These are phyloP conservation scores for Stagonosporopsis vannaccii DNA, from an alignment of 2,329 filamentous ascomycete genomes.

Conservation along the genomic window DNA sequence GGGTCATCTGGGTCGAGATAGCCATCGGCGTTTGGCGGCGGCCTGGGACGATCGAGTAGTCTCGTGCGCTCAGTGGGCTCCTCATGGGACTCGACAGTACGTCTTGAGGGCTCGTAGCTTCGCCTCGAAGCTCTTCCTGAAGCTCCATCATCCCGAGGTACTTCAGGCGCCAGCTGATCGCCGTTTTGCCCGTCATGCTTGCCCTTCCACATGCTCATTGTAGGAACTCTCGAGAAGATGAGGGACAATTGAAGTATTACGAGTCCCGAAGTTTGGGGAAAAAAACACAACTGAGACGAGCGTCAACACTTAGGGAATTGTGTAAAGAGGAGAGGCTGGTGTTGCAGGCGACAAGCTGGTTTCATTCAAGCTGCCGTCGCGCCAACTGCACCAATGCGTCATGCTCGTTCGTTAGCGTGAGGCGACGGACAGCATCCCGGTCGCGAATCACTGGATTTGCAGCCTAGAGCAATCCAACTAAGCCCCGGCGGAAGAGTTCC, in stretches of 20 bases:
- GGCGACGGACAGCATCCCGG: slow-evolving; percentile 17
- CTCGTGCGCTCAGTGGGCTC: slow-evolving; percentile 69
- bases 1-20: slow-evolving; percentile 82
- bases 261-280: not conserved
- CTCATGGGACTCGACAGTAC: slow-evolving; percentile 54
- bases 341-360: slow-evolving; percentile 17
- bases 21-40: slow-evolving; percentile 62
- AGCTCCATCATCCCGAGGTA: slow-evolving; percentile 31
- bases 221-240: slow-evolving; percentile 24
- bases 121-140: slow-evolving; percentile 37
- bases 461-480: slow-evolving; percentile 9
- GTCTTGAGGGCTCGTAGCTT: slow-evolving; percentile 39
- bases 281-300: not conserved
- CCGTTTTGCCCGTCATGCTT: slow-evolving; percentile 57
- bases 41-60: slow-evolving; percentile 64
- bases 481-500: not conserved
- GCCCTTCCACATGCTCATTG: slow-evolving; percentile 62
- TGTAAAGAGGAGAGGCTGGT: slow-evolving; percentile 16
- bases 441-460: slow-evolving; percentile 19
- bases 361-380: slow-evolving; percentile 14
- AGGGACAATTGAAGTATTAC: slow-evolving; percentile 5
- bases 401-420: slow-evolving; percentile 4
- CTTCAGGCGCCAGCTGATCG: slow-evolving; percentile 37
- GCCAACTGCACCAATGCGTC: slow-evolving; percentile 15
- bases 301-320: slow-evolving; percentile 8